These are phyloP conservation scores for Plectranthus barbatus DNA, from an alignment of 257 asterid species.

Conservation along the genomic window DNA sequence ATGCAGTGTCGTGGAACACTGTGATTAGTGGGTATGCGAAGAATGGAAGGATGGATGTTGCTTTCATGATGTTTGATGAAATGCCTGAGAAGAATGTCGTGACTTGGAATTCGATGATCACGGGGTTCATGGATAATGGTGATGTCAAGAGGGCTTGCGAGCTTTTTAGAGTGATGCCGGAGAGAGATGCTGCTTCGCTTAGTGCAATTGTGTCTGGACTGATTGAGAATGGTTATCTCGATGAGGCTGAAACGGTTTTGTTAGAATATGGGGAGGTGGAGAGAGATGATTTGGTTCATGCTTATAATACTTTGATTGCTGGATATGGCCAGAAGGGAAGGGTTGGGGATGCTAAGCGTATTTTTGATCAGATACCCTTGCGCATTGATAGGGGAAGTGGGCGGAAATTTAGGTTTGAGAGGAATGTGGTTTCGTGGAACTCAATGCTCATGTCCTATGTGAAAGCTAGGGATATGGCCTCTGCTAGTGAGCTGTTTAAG, in stretches of 20 bases:
- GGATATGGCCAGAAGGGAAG: slow-evolving; percentile 76
- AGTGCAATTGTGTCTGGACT: slow-evolving; percentile 65
- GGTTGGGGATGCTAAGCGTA: slow-evolving; percentile 51
- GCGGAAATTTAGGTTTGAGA: slow-evolving; percentile 24
- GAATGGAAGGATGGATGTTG: slow-evolving; percentile 53
- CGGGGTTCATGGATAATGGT: slow-evolving; percentile 63
- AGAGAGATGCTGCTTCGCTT: slow-evolving; percentile 55
- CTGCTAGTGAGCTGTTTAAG: slow-evolving; percentile 63
- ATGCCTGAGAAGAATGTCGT: slow-evolving; percentile 68
- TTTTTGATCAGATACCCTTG: slow-evolving; percentile 50
- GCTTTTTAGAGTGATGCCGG: slow-evolving; percentile 55
- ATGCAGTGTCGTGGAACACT: slow-evolving; percentile 72
- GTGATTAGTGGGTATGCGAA: slow-evolving; percentile 80
- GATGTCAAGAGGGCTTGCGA: slow-evolving; percentile 44
- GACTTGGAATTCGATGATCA: slow-evolving; percentile 71
- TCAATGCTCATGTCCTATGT: slow-evolving; percentile 81
- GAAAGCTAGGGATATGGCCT: slow-evolving; percentile 47
- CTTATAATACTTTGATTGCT: slow-evolving; percentile 77
- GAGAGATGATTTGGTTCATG: slow-evolving; percentile 41
- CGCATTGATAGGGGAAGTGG: neutral
- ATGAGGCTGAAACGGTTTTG: slow-evolving; percentile 50
- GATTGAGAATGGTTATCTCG: slow-evolving; percentile 47
- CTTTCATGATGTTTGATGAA: slow-evolving; percentile 36
- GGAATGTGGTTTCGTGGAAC: slow-evolving; percentile 74
- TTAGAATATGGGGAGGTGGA: slow-evolving; percentile 23